A percentile compares a stretch with the other conserved stretches of the same genome.
Conservation (phyloP, 1,284 basidiomycete species). For the Boletus mariae region DNA sequence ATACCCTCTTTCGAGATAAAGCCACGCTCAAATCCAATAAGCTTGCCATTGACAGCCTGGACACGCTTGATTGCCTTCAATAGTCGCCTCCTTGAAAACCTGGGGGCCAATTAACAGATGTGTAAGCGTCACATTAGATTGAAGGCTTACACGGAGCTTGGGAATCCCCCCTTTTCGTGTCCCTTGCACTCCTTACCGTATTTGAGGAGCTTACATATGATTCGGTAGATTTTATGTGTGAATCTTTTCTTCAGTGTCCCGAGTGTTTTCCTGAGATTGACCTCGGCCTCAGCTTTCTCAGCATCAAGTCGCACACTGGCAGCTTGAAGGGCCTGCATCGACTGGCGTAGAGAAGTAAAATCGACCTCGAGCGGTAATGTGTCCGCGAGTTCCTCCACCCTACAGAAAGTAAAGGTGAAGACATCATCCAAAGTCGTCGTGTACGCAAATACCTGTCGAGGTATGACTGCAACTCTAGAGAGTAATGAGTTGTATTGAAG, state of each 20-base stretch:
- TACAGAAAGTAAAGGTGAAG: constrained; percentile 13
- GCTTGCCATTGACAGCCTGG: constrained; percentile 52
- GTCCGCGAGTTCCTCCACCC: constrained; percentile 31
- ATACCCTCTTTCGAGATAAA: constrained; percentile 69
- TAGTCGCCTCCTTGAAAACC: constrained; percentile 32
- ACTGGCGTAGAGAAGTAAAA: constrained; percentile 36
- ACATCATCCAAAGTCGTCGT: not conserved
- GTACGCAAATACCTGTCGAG: constrained; percentile 40
- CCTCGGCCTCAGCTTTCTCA: constrained; percentile 44
- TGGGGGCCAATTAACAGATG: constrained; percentile 9
- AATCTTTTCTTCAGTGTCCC: constrained; percentile 23
- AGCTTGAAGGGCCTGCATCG: constrained; percentile 48
- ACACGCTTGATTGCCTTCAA: constrained; percentile 48
- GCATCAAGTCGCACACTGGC: constrained; percentile 55
- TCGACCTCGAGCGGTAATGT: constrained; percentile 29
- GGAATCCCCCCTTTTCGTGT: constrained; percentile 2
- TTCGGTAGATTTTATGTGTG: constrained; percentile 13
- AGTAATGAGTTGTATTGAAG: constrained; percentile 75
- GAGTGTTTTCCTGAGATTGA: constrained; percentile 20
- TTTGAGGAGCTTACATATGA: constrained; percentile 31
- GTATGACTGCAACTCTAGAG: constrained; percentile 47
- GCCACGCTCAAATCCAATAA: constrained; percentile 65
- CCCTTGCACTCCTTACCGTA: constrained; percentile 23
- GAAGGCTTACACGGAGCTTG: constrained; percentile 16
- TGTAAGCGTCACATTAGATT: not conserved